A percentile compares a stretch with the other conserved stretches of the same genome.
Conservation (phyloP, 1,284 basidiomycete genomes). For the Rhizoctonia solani region DNA sequence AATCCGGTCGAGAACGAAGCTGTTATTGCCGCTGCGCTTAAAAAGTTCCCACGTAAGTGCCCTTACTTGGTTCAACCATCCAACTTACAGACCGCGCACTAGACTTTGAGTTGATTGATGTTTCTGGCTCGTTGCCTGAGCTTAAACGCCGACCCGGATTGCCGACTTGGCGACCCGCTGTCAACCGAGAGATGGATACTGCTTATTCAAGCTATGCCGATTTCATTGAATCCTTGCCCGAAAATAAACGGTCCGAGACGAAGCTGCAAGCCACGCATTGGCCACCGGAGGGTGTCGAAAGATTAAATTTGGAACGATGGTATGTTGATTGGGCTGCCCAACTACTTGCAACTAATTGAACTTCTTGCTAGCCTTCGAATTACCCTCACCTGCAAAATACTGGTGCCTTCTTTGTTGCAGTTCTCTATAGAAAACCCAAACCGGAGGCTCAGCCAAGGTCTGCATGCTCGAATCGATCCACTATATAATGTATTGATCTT, state of each 20-base stretch:
- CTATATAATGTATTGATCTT: background rate
- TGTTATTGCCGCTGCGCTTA: constrained; percentile 85
- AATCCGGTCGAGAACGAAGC: constrained; percentile 99
- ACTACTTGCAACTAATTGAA: constrained; percentile 3
- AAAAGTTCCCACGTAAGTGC: constrained; percentile 63
- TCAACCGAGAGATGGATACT: constrained; percentile 42
- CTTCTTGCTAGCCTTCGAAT: constrained; percentile 68
- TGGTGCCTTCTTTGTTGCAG: constrained; percentile 96
- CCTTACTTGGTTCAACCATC: constrained; percentile 10
- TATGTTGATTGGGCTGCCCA: constrained; percentile 42
- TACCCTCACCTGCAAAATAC: constrained; percentile 97
- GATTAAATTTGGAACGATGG: constrained; percentile 71
- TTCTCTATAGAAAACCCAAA: constrained; percentile 62
- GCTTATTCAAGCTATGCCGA: constrained; percentile 59
- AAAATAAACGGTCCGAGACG: constrained; percentile 53
- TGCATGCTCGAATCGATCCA: background rate
- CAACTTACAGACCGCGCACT: constrained; percentile 27
- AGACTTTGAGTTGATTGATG: constrained; percentile 85
- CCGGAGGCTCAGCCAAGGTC: background rate
- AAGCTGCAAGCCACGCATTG: constrained; percentile 76
- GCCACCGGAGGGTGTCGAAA: constrained; percentile 70
- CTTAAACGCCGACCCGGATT: constrained; percentile 79
- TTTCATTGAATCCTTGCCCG: constrained; percentile 57
- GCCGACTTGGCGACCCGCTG: constrained; percentile 69
- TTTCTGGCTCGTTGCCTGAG: constrained; percentile 68